Base-by-base conservation (phyloP, 164 flowering plant genomes). In the Annona cherimola region DNA sequence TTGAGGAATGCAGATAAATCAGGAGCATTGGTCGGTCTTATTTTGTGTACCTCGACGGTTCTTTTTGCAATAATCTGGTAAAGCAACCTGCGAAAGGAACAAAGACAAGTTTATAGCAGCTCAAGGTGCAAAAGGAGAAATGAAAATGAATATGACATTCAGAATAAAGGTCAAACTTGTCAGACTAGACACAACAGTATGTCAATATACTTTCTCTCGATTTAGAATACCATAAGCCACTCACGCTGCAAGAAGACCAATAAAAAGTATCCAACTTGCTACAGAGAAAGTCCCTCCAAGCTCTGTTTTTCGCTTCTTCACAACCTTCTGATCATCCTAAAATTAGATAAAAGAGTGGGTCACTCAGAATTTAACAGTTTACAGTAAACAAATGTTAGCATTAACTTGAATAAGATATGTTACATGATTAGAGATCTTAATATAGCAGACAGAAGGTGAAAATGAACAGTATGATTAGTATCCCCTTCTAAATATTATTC, bases 211-310 rank as follows among this genome's bases (percentile, higher is more conserved):
- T 50, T 50, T 6, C 16, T 50, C 39, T 65, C 5, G 42, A 39
- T 12, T 8, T 2, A 73, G 66, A 9, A 42, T 39, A 62, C 6
- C 57, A 61, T 55, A 7, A 44, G 46, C 64, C 62, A 89, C 99
- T 89, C 83, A 96, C 98, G 98, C 92, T 71, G 97, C 84, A 78
- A 92, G 79, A 43, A 96, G 77, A 62, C 98, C 98, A 76, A 88
- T 82, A 79, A 93, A 96, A 71, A 91, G 85, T 66, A 96, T 90
- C 90, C 86, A 89, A 76, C 94, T 89, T 55, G 96, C 97, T 41
- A 96, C 82, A 50, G 97, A 93, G 72, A 96, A 87, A 44, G 91
- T 76, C 70, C 98, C 99, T 45, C 99, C 99, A 68, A 96, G 93
- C 84, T 96, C 98, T 12, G 99, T 96, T 79, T 96, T 93, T 63